Evolutionary conservation across 345 rosid genomes (phyloP).

Genomic region (Erucastrum elatum): DNA sequence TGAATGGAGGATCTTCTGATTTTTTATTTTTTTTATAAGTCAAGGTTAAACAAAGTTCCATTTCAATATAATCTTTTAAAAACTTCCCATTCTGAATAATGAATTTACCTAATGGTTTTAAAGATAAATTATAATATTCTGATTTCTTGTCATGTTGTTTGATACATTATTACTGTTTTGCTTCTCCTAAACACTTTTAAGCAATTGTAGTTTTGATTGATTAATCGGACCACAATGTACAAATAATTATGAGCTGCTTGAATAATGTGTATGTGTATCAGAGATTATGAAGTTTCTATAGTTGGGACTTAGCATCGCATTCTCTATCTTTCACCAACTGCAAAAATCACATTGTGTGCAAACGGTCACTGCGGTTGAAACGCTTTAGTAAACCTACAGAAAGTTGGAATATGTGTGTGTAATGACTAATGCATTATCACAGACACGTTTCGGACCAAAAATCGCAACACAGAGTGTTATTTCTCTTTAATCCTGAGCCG

Average conservation of each 20-base stretch:
- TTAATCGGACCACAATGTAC: neutral
- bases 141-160: neutral
- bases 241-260: neutral
- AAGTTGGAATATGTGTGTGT: slow-evolving; percentile 12
- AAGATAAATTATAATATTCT: too few species aligned
- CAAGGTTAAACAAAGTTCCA: neutral
- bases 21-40: neutral
- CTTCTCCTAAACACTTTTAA: neutral
- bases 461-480: slow-evolving; percentile 2
- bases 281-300: neutral
- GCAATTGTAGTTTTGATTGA: neutral
- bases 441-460: slow-evolving; percentile 24
- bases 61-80: neutral
- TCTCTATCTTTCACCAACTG: neutral
- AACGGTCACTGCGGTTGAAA: neutral
- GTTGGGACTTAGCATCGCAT: neutral
- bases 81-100: neutral
- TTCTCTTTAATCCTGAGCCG: slow-evolving; percentile 23
- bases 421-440: neutral
- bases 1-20: neutral
- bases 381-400: neutral
- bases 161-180: neutral
- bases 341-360: neutral
- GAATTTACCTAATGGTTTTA: neutral
- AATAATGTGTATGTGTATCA: neutral